Percentiles rank a stretch among this genome's conserved stretches.
phyloP scores from a whole-genome alignment of 106 monocot genomes.

The Gastrodia elata region DNA sequence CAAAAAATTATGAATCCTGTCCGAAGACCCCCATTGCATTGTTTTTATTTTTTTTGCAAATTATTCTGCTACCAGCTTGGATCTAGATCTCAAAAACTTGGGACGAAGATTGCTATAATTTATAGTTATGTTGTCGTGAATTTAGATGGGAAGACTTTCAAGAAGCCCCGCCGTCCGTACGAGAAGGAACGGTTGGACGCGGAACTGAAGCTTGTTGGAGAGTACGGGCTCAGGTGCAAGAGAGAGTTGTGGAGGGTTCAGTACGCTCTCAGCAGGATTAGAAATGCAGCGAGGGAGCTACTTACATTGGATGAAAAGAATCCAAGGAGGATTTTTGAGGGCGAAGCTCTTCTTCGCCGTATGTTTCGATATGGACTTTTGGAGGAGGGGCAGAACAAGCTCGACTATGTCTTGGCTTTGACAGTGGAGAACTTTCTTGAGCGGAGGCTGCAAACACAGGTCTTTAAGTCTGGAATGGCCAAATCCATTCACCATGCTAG shows the following conservation, averaged over 20 bases:
- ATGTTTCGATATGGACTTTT: slow-evolving; percentile 44
- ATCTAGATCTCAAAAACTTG: neutral
- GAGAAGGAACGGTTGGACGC: slow-evolving; percentile 75
- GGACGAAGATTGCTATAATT: neutral
- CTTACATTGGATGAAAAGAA: slow-evolving; percentile 52
- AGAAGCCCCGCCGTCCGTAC: slow-evolving; percentile 75
- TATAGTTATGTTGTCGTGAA: neutral
- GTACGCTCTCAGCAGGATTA: slow-evolving; percentile 45
- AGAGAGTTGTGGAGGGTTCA: slow-evolving; percentile 57
- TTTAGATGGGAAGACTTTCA: slow-evolving; percentile 72
- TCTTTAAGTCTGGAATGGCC: slow-evolving; percentile 62
- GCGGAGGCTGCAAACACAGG: slow-evolving; percentile 50
- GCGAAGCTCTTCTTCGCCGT: slow-evolving; percentile 39
- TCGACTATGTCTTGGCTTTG: slow-evolving; percentile 46
- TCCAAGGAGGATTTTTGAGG: slow-evolving; percentile 41
- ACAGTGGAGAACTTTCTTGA: slow-evolving; percentile 60
- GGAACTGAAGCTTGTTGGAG: slow-evolving; percentile 68
- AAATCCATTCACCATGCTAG: slow-evolving; percentile 55
- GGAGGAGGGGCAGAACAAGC: slow-evolving; percentile 53
- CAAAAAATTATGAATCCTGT: too few relatives aligned
- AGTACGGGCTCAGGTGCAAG: slow-evolving; percentile 56
- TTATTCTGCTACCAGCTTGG: neutral
- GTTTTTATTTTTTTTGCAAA: neutral
- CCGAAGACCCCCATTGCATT: too few relatives aligned
- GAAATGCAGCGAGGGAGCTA: slow-evolving; percentile 48